Percentiles rank a stretch among this genome's conserved stretches.
Conservation (phyloP, 768 basidiomycete genomes). For the Rhodotorula toruloides region DNA sequence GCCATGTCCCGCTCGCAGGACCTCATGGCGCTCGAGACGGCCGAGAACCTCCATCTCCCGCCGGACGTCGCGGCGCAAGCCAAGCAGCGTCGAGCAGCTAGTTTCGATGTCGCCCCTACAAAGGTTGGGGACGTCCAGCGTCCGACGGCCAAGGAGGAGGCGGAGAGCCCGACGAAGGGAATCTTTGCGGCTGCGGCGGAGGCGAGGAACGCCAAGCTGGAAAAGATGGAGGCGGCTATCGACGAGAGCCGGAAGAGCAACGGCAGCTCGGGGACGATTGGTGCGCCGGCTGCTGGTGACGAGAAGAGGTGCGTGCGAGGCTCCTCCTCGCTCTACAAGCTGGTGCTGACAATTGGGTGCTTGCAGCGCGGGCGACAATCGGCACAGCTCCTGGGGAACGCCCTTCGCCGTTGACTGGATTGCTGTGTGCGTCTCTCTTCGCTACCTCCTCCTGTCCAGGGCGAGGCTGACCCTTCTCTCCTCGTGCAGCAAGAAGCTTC, state of each 20-base stretch:
- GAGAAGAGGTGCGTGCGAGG: background rate
- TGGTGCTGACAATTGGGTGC: no score
- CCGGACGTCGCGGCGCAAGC: background rate
- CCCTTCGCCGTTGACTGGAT: slow-evolving; percentile 82
- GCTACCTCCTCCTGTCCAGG: background rate
- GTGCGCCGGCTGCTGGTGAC: background rate
- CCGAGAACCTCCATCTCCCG: slow-evolving; percentile 21
- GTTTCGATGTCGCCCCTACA: background rate
- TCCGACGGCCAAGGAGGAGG: background rate
- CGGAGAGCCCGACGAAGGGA: background rate
- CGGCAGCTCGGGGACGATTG: background rate
- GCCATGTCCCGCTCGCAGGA: slow-evolving; percentile 23
- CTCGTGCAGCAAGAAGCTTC: slow-evolving; percentile 57
- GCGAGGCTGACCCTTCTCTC: background rate
- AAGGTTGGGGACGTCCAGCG: background rate
- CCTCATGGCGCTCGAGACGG: slow-evolving; percentile 20
- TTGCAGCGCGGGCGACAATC: no score
- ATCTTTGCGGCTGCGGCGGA: background rate
- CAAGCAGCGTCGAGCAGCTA: slow-evolving; percentile 11
- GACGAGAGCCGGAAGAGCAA: background rate
- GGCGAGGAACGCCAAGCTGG: slow-evolving; percentile 33
- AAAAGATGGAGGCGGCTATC: slow-evolving; percentile 33
- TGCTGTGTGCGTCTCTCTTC: slow-evolving; percentile 39
- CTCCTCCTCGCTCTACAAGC: no score
- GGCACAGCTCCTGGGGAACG: slow-evolving; percentile 57